phyloP scores from a whole-genome alignment of 257 asterid species.

The Penstemon davidsonii region DNA sequence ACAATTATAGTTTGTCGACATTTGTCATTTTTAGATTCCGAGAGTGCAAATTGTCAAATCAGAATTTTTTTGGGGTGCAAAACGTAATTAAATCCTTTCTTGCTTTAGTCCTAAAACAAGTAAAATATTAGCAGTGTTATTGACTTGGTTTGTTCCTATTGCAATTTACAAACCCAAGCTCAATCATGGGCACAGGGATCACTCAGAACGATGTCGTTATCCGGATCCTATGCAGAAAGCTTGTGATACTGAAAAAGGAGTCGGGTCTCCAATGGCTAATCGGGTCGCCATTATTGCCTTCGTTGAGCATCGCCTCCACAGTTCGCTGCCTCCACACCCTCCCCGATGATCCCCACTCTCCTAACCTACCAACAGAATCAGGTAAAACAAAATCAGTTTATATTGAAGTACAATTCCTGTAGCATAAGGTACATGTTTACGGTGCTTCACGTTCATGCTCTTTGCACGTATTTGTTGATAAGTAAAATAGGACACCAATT shows the following conservation, averaged over 20 bases:
- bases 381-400: slow-evolving; percentile 38
- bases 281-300: slow-evolving; percentile 62
- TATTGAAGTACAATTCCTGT: background rate
- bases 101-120: too few species aligned
- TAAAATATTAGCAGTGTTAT: too few species aligned
- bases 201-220: slow-evolving; percentile 27
- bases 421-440: background rate
- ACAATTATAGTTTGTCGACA: too few species aligned
- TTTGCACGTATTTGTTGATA: background rate
- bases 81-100: too few species aligned
- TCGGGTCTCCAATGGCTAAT: slow-evolving; percentile 77
- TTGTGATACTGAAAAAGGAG: slow-evolving; percentile 44
- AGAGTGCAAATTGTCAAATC: too few species aligned
- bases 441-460: background rate
- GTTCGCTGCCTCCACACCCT: slow-evolving; percentile 67
- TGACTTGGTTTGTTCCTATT: too few species aligned
- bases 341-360: slow-evolving; percentile 51
- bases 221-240: slow-evolving; percentile 57
- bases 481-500: background rate
- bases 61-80: too few species aligned
- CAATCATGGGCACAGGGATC: too few species aligned
- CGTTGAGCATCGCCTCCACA: slow-evolving; percentile 63
- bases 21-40: too few species aligned
- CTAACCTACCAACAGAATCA: slow-evolving; percentile 59
- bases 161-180: too few species aligned